Evolutionary conservation across 148 eudicot species (phyloP), one percentile per base, ranked within the genome.

Genomic region (Chenopodium album): DNA sequence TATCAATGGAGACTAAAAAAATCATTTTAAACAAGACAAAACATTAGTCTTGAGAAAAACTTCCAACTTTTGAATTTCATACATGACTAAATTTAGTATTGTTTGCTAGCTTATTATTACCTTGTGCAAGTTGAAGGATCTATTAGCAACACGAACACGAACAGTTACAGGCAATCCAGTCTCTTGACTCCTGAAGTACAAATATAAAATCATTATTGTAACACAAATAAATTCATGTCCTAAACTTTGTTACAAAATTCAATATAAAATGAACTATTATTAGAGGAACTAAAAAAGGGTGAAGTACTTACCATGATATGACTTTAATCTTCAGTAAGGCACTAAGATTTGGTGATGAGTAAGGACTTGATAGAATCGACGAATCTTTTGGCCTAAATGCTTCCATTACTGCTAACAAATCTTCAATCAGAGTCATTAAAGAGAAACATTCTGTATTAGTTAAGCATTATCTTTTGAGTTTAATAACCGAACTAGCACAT

Each of bases 261-360:
- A 54, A 52, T 60, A 34, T 29, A 23, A 12, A 26, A 31, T 1
- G 14, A 56, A 12, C 16, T 56, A 4, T 17, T 14, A 3, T 17
- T 14, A 3, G 16, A 8, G 34, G 29, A 22, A 22, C n/a, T n/a
- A 13, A 26, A 32, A 3, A 52, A 7, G 29, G 20, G 48, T 6
- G 26, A 66, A 20, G 19, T 2, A 13, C 52, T 73, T 84, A 93
- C 98, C 99, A 95, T 86, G 99, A 93, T 65, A 95, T 91, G 69
- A 89, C 87, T 90, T 92, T 95, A 80, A 95, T 93, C 86, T 95
- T 93, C 80, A 95, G 99, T 28, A 95, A 86, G 79, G 98, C 96
- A 86, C 85, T 85, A 71, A 95, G 97, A 81, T 92, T 92, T 0
- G 93, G 97, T 1, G 98, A 95, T 0, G 92, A 87, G 81, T 92